Evolutionary conservation across 192 early-diverging fungal genomes (phyloP).

Genomic region (Podochytrium sp.): DNA sequence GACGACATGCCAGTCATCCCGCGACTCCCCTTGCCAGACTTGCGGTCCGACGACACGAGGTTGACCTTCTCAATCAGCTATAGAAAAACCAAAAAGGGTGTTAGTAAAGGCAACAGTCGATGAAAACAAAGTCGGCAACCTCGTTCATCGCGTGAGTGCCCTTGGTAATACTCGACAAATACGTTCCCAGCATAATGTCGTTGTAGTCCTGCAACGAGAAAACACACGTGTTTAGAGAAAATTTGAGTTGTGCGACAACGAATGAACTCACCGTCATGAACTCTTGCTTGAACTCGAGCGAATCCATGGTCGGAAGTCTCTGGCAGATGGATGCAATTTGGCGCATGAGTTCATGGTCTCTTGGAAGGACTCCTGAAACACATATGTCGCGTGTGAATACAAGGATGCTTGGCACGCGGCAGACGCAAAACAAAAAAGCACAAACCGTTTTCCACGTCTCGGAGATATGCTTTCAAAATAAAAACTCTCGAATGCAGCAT

Average conservation of each 20-base stretch:
- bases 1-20: background rate
- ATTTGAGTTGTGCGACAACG: background rate
- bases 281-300: slow-evolving; percentile 70
- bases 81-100: background rate
- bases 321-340: slow-evolving; percentile 76
- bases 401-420: background rate
- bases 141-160: slow-evolving; percentile 69
- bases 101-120: background rate
- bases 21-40: slow-evolving; percentile 2
- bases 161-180: slow-evolving; percentile 80
- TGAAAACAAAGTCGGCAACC: slow-evolving; percentile 33
- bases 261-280: slow-evolving; percentile 70
- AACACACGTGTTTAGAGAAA: background rate
- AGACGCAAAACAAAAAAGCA: background rate
- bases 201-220: slow-evolving; percentile 72
- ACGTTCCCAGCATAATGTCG: slow-evolving; percentile 76
- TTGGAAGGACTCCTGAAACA: slow-evolving; percentile 56
- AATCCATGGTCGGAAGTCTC: slow-evolving; percentile 72
- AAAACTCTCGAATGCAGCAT: slow-evolving; percentile 78
- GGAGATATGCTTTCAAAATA: slow-evolving; percentile 72
- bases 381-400: background rate
- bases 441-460: slow-evolving; percentile 69
- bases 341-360: slow-evolving; percentile 76
- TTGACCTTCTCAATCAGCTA: slow-evolving; percentile 59
- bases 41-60: slow-evolving; percentile 31